Evolutionary conservation across 331 rosid genomes (phyloP), one percentile per base, ranked within the genome.

Genomic region (Prunus yedoensis): DNA sequence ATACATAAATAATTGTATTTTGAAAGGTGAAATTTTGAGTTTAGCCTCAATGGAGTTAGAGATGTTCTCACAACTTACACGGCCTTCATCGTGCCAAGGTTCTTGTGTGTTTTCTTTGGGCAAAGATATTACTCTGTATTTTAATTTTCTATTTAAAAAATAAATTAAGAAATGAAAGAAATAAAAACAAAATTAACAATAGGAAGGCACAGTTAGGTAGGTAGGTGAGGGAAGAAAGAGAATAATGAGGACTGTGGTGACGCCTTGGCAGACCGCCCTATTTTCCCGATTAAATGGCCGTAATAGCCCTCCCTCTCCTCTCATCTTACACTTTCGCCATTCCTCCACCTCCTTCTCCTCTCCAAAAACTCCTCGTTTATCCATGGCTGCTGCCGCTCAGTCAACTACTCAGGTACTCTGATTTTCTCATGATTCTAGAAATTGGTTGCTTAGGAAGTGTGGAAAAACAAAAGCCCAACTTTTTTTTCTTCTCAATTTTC

Each of bases 381-480:
- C 91, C 78, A 90, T 94, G 98, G 97, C 99, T 28, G 84, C 95
- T 69, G 82, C 90, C 23, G 61, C 88, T 59, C 87, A 83, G 67
- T 89, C 89, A 67, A 63, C 92, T 46, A 47, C 85, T 81, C 82
- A 71, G 77, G 87, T 84, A 73, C 77, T 20, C 51, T 61, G 60
- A 68, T 70, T 66, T 41, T 30, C 21, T 30, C 0, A 32, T 57
- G 14, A 54, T 71, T 54, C 52, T 20, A 12, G 9, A 13, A 43
- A 10, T 16, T 18, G 30, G 0, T 62, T 2, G 13, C 28, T 32
- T 32, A 32, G 38, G 38, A 17, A 52, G 38, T 32, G 8, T 5
- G 6, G 38, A 32, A 32, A 32, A 5, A 32, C 38, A 32, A 32
- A 63, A 11, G 45, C 67, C 68, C 68, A 32, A 18, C 0, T n/a